phyloP scores from a whole-genome alignment of 441 rosid genomes.

The Mallotus repandus region DNA sequence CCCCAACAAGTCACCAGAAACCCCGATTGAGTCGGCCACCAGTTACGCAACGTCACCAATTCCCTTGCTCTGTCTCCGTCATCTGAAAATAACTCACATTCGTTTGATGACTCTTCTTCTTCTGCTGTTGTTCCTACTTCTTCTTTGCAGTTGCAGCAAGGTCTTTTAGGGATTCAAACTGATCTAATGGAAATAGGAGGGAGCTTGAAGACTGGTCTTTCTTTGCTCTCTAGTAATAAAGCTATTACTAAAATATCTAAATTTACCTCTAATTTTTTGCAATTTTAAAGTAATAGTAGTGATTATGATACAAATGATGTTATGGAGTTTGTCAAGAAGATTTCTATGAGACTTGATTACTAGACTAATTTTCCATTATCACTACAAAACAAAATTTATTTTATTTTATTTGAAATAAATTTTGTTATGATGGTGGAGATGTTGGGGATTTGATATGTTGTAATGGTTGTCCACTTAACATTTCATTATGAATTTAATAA shows the following conservation, averaged over 20 bases:
- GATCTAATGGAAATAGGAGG: conserved; percentile 70
- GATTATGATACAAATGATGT: conserved; percentile 37
- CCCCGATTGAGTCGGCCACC: conserved; percentile 47
- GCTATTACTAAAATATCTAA: conserved; percentile 45
- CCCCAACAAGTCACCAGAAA: conserved; percentile 21
- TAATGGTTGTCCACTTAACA: too few species aligned
- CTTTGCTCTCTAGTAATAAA: conserved; percentile 37
- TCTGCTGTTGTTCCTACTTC: too few species aligned
- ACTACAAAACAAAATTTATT: conserved; percentile 29
- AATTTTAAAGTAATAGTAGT: conserved; percentile 27
- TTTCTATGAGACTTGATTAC: conserved; percentile 47
- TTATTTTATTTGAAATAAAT: neutral
- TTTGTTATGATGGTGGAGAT: too few species aligned
- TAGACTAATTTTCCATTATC: conserved; percentile 67
- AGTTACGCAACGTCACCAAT: conserved; percentile 51
- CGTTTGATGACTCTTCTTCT: conserved; percentile 16
- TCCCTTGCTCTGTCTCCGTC: conserved; percentile 54
- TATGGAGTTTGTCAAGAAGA: conserved; percentile 47
- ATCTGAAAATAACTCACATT: neutral
- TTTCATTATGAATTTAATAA: too few species aligned
- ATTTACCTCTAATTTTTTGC: conserved; percentile 49
- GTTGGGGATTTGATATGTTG: too few species aligned
- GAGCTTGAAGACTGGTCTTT: conserved; percentile 49
- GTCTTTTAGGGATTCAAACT: conserved; percentile 56
- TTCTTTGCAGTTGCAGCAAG: conserved; percentile 22